phyloP scores from a whole-genome alignment of 805 yeast species.

The Zygoascus flipseniorum region DNA sequence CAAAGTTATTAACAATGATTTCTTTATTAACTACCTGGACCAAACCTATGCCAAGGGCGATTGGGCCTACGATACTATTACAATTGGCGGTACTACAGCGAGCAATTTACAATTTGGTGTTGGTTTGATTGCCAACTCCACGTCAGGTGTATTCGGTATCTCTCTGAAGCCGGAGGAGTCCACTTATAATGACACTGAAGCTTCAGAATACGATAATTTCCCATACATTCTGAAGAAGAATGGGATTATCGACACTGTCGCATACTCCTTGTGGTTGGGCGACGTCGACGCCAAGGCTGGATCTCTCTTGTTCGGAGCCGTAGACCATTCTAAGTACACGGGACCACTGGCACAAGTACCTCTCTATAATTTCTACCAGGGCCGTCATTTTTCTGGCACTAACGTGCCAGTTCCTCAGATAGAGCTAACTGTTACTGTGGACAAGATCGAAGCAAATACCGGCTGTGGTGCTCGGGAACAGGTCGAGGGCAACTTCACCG shows the following conservation, averaged over 20 bases:
- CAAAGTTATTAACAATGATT: constrained; percentile 13
- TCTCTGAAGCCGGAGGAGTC: constrained; percentile 23
- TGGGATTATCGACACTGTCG: constrained; percentile 46
- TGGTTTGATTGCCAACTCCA: constrained; percentile 15
- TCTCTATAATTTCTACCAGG: constrained; percentile 26
- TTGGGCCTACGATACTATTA: constrained; percentile 55
- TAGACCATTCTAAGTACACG: constrained; percentile 33
- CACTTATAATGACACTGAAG: constrained; percentile 1
- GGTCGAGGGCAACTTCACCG: constrained; percentile 22
- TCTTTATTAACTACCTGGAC: constrained; percentile 28
- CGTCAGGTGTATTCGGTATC: constrained; percentile 21
- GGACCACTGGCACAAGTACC: constrained; percentile 36
- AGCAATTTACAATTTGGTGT: constrained; percentile 23
- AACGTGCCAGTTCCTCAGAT: neutral
- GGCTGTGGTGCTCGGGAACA: neutral
- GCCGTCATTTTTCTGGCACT: neutral
- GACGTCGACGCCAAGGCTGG: constrained; percentile 23
- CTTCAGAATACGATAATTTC: constrained; percentile 48
- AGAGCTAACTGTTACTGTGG: constrained; percentile 16
- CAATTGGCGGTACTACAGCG: constrained; percentile 40
- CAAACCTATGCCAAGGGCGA: constrained; percentile 35
- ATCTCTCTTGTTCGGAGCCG: constrained; percentile 38
- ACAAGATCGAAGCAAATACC: constrained; percentile 11
- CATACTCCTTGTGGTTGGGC: constrained; percentile 57
- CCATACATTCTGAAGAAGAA: constrained; percentile 47